Evolutionary conservation across 2,329 filamentous ascomycete species (phyloP), one percentile per base, ranked within the genome.

Genomic region (Trichoderma polysporum): DNA sequence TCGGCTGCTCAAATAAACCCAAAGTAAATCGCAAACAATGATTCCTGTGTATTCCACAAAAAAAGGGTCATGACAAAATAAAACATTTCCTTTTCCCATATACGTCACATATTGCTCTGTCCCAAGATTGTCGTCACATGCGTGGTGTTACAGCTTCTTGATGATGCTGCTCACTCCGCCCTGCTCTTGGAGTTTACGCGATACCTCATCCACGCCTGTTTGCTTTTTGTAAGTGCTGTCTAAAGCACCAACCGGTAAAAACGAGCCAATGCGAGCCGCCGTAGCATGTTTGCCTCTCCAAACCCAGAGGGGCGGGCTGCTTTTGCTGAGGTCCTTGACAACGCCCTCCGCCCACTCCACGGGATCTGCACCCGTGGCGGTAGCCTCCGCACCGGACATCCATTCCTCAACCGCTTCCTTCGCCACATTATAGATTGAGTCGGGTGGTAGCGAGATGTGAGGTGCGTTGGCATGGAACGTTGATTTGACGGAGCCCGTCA

Each of bases 401-500:
- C 54, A 52, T 45, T 41, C 50, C 54, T 66, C 63, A n/a, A 66
- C 54, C n/a, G 63, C 49, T 27, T 66, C 45, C 35, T 66, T 66
- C 7, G 63, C 63, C 15, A 60, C 56, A 4, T 66, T 66, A 3
- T 59, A 60, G 8, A 66, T 17, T 15, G 63, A 66, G 4, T 50
- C 17, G 22, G 63, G 63, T 35, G 56, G 45, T 12, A 66, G 17
- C 12, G 45, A 59, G 54, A 45, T 33, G 10, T 25, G 54, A 33
- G 63, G 45, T 12, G 47, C 25, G 29, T 68, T 68, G 10, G 39
- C 39, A 7, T 68, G 65, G 9, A 70, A 63, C 4, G 64, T 69
- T 10, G 68, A 62, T 25, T 58, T 47, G 13, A 70, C 64, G 27
- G 22, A 39, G 22, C 63, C 67, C 5, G 70, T 71, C 57, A 68